Conservation (phyloP, 306 rosid genomes). For the Adenanthera pavonina region DNA sequence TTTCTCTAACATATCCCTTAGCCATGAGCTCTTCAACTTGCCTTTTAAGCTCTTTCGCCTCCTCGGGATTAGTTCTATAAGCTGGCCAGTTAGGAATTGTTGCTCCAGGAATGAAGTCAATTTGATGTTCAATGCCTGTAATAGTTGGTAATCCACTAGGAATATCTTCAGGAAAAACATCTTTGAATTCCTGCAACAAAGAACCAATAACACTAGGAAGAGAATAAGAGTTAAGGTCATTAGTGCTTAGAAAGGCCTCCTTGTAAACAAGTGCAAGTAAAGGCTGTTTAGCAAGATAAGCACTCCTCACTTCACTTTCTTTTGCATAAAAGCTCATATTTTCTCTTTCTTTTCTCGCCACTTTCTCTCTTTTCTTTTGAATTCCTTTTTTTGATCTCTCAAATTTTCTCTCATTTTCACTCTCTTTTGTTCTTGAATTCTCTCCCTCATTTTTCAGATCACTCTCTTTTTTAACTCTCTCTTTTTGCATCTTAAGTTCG, state of each 20-base stretch:
- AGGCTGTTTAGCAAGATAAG: not conserved
- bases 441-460: not conserved
- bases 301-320: not conserved
- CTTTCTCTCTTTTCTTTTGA: too few relatives aligned
- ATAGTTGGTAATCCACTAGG: not conserved
- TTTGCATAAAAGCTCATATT: too few relatives aligned
- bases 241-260: not conserved
- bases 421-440: not conserved
- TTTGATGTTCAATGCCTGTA: not conserved
- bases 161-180: not conserved
- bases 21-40: not conserved
- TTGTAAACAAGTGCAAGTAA: not conserved
- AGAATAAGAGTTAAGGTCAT: too few relatives aligned
- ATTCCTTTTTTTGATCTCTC: not conserved
- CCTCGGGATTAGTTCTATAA: not conserved
- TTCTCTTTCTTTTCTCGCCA: not conserved
- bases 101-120: not conserved
- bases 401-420: too few relatives aligned
- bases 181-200: not conserved
- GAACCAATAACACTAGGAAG: not conserved
- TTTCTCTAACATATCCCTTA: not conserved
- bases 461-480: not conserved
- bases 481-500: too few relatives aligned
- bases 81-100: not conserved
- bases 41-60: not conserved